Conservation (phyloP, 257 asterid species). For the Penstemon newberryi region DNA sequence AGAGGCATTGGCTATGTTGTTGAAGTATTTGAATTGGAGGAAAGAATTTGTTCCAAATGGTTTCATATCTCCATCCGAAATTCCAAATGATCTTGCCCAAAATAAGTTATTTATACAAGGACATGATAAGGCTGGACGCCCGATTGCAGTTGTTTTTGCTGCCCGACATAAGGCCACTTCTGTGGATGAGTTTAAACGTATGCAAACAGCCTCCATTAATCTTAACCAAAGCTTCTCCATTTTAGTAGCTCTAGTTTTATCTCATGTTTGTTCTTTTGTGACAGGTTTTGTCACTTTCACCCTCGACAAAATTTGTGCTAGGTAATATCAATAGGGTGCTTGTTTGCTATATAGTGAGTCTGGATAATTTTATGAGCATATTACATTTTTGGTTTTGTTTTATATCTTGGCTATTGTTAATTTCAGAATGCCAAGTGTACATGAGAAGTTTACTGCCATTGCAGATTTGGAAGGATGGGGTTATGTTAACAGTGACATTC, state of each 20-base stretch:
- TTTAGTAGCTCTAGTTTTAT: background rate
- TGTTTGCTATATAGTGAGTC: background rate
- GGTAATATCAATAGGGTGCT: constrained; percentile 40
- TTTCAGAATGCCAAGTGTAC: constrained; percentile 68
- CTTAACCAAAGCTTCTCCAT: constrained; percentile 11
- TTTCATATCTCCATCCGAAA: constrained; percentile 52
- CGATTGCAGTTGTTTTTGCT: constrained; percentile 60
- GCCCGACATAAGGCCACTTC: constrained; percentile 63
- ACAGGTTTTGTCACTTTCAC: constrained; percentile 79
- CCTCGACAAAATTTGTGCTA: constrained; percentile 76
- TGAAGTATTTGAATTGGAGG: constrained; percentile 83
- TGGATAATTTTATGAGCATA: background rate
- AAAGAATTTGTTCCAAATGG: constrained; percentile 63
- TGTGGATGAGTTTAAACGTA: constrained; percentile 84
- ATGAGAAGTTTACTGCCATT: constrained; percentile 79
- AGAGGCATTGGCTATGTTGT: constrained; percentile 68
- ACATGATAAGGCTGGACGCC: constrained; percentile 71
- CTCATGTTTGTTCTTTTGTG: background rate
- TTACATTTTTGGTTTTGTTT: background rate
- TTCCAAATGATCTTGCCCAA: constrained; percentile 60
- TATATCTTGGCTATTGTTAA: background rate
- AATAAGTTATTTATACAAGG: constrained; percentile 88
- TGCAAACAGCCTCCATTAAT: constrained; percentile 16
- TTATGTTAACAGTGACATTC: constrained; percentile 61
- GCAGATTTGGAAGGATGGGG: constrained; percentile 86